Evolutionary conservation across 768 basidiomycete genomes (phyloP).

Genomic region (Filobasidium floriforme): DNA sequence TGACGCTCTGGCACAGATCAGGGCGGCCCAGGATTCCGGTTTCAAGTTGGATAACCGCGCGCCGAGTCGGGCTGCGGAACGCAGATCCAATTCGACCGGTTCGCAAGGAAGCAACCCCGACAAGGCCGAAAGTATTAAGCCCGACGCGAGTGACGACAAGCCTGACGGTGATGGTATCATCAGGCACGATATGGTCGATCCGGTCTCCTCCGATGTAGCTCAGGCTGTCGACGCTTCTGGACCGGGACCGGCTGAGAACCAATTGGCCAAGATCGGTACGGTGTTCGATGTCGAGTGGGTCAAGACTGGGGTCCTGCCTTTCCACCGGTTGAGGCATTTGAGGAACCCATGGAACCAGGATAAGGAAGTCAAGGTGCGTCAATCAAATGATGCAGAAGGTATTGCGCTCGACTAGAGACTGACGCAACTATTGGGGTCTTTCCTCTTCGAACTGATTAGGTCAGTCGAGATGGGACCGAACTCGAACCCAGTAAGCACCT

Average conservation of each 20-base stretch:
- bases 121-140: too few relatives aligned
- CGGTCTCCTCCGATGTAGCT: background rate
- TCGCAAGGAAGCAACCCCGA: background rate
- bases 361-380: constrained; percentile 46
- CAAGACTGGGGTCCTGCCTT: constrained; percentile 62
- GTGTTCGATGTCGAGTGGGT: constrained; percentile 79
- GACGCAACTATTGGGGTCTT: background rate
- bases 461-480: constrained; percentile 71
- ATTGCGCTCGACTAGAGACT: constrained; percentile 55
- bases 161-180: background rate
- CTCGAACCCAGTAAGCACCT: constrained; percentile 58
- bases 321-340: constrained; percentile 66
- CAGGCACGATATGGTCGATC: background rate
- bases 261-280: constrained; percentile 27
- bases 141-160: background rate
- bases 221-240: background rate
- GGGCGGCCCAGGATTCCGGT: background rate
- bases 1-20: background rate
- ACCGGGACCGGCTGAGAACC: constrained; percentile 15
- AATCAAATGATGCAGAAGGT: constrained; percentile 13
- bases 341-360: constrained; percentile 92
- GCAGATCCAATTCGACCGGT: background rate
- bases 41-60: background rate
- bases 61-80: background rate
- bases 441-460: constrained; percentile 48